Evolutionary conservation across 306 rosid species (phyloP).

Genomic region (Rubus parviflorus): DNA sequence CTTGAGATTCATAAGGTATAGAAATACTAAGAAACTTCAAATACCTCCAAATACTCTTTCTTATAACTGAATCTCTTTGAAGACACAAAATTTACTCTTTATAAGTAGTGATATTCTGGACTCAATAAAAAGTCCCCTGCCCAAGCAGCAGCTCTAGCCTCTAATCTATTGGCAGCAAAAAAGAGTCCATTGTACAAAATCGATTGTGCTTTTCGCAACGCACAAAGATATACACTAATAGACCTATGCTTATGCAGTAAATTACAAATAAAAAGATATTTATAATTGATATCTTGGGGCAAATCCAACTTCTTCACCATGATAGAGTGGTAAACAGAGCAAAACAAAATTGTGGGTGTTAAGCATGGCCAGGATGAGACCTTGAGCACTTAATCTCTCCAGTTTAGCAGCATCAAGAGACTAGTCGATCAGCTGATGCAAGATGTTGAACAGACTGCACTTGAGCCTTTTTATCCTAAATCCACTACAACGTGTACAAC

Average conservation of each 20-base stretch:
- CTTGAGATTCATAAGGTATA: neutral
- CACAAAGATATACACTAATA: slow-evolving; percentile 14
- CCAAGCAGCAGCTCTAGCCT: neutral
- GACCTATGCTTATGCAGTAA: slow-evolving; percentile 1
- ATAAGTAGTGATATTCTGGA: neutral
- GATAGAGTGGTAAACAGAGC: neutral
- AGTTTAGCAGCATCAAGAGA: neutral
- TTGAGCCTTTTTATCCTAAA: slow-evolving; percentile 8
- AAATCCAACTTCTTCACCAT: slow-evolving; percentile 6
- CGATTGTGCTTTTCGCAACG: slow-evolving; percentile 14
- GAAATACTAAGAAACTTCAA: too few relatives aligned
- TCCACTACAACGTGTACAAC: neutral
- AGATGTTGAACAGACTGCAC: neutral
- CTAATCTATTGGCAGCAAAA: neutral
- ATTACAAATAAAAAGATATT: slow-evolving; percentile 13
- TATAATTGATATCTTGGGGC: slow-evolving; percentile 1
- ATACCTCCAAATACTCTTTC: neutral
- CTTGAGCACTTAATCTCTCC: neutral
- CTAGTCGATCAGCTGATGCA: neutral
- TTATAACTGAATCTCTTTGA: neutral
- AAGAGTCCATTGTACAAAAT: slow-evolving; percentile 4
- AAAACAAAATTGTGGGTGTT: slow-evolving; percentile 25
- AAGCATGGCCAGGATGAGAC: neutral
- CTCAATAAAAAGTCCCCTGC: neutral
- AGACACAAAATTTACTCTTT: neutral